Evolutionary conservation across 2,329 filamentous ascomycete species (phyloP).

Genomic region (Proliferodiscus dingleyae): DNA sequence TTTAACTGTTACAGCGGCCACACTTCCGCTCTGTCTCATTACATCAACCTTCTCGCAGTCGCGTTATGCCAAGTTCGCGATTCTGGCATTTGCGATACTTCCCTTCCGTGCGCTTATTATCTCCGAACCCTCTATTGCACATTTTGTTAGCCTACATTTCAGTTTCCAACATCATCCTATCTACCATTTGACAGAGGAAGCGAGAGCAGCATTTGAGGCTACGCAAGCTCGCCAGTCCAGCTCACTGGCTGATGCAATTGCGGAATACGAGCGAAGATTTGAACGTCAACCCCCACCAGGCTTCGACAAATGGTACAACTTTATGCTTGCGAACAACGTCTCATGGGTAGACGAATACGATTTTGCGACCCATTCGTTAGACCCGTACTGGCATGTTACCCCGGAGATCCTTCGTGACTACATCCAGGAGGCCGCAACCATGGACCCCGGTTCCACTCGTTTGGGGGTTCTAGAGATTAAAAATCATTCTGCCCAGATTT

Average conservation of each 20-base stretch:
- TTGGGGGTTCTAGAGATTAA: background rate
- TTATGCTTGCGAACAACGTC: conserved; percentile 25
- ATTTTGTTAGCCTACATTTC: background rate
- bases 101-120: background rate
- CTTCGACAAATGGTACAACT: conserved; percentile 29
- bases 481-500: background rate
- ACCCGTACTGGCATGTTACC: conserved; percentile 28
- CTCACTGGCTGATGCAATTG: conserved; percentile 7
- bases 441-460: too few relatives aligned
- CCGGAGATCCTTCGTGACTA: conserved; percentile 9
- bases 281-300: conserved; percentile 11
- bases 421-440: background rate
- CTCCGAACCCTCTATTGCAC: background rate
- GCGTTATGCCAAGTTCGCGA: background rate
- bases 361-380: conserved; percentile 27
- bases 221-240: background rate
- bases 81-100: background rate
- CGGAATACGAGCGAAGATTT: conserved; percentile 13
- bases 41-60: background rate
- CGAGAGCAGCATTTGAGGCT: background rate
- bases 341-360: conserved; percentile 30
- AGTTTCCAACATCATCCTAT: background rate
- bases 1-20: background rate
- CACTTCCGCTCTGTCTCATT: background rate
- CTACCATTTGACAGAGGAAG: background rate